Evolutionary conservation across 1,139 yeast genomes (phyloP).

Genomic region (Hyphopichia burtonii): DNA sequence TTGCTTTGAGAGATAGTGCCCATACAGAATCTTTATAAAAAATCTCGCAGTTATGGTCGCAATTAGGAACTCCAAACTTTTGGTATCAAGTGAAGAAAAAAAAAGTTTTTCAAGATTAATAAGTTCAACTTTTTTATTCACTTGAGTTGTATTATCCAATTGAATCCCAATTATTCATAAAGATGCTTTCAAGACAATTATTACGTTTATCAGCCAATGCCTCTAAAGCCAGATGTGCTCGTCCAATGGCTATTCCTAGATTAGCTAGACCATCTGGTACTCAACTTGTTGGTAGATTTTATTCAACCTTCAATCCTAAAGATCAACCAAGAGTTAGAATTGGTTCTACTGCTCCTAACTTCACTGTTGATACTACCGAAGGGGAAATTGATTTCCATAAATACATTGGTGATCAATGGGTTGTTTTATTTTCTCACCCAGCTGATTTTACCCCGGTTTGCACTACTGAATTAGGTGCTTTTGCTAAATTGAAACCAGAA

Average conservation of each 20-base stretch:
- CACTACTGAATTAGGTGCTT: conserved; percentile 92
- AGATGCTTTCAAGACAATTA: conserved; percentile 14
- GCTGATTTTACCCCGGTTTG: conserved; percentile 95
- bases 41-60: too few relatives aligned
- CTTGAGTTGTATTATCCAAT: not conserved
- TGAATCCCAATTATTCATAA: not conserved
- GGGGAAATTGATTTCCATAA: conserved; percentile 83
- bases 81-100: not conserved
- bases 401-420: conserved; percentile 80
- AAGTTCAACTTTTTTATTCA: too few relatives aligned
- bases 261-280: conserved; percentile 5
- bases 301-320: conserved; percentile 50
- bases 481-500: conserved; percentile 80
- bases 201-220: conserved; percentile 8
- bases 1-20: too few relatives aligned
- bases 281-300: conserved; percentile 22
- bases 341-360: conserved; percentile 79
- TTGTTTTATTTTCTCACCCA: conserved; percentile 84
- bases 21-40: too few relatives aligned
- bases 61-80: too few relatives aligned
- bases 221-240: conserved; percentile 1
- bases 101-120: too few relatives aligned
- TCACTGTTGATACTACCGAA: conserved; percentile 71
- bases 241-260: not conserved
- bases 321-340: conserved; percentile 69